These are phyloP conservation scores for Kickxella alabastrina DNA, from an alignment of 192 early-diverging fungal genomes.

Conservation along the genomic window DNA sequence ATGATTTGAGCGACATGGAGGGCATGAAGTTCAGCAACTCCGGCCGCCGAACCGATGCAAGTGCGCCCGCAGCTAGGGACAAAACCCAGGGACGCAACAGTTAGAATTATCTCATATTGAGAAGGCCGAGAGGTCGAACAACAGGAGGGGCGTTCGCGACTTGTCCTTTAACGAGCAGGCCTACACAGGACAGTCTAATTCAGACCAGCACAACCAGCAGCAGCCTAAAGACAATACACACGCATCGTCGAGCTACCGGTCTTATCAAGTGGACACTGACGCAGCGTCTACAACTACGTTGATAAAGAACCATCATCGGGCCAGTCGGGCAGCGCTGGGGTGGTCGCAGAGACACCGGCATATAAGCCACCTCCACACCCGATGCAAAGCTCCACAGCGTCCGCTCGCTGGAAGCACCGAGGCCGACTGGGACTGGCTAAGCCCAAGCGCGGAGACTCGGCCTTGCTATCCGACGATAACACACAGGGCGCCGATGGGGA, in stretches of 20 bases:
- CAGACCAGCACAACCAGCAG: too few species aligned
- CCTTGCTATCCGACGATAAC: constrained; percentile 14
- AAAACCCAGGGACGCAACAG: background rate
- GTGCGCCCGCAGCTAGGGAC: too few species aligned
- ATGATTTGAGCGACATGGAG: constrained; percentile 41
- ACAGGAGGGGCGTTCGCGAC: constrained; percentile 2
- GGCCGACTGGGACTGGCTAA: constrained; percentile 47
- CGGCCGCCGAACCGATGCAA: too few species aligned
- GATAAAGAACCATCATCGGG: background rate
- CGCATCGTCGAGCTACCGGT: too few species aligned
- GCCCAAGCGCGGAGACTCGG: constrained; percentile 25
- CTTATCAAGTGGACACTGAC: background rate
- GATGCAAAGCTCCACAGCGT: constrained; percentile 33
- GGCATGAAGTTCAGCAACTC: constrained; percentile 23
- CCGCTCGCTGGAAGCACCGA: constrained; percentile 37
- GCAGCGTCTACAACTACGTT: background rate
- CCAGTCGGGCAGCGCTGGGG: background rate
- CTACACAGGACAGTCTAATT: too few species aligned
- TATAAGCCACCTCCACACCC: constrained; percentile 35
- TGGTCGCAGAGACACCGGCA: constrained; percentile 37
- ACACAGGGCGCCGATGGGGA: constrained; percentile 6
- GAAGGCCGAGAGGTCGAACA: background rate
- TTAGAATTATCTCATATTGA: background rate
- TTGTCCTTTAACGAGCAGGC: constrained; percentile 16
- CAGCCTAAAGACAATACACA: too few species aligned